These are phyloP conservation scores for Annulohypoxylon nitens DNA, from an alignment of 495 filamentous ascomycete genomes.

Conservation along the genomic window DNA sequence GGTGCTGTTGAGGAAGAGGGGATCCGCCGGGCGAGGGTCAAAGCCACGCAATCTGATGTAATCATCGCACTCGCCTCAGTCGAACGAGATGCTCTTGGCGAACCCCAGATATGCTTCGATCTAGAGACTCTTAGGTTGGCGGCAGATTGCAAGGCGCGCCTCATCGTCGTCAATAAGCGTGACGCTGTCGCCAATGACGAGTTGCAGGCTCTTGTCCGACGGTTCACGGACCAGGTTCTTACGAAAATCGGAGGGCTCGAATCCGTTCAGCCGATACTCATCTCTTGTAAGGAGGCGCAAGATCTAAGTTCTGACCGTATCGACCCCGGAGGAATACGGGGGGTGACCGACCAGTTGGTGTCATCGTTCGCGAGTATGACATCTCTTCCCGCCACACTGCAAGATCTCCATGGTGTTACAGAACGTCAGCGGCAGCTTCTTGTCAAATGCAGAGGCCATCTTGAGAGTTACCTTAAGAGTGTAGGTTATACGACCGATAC, in stretches of 20 bases:
- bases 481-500: slow-evolving; percentile 46
- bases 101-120: slow-evolving; percentile 61
- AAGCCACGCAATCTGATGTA: slow-evolving; percentile 86
- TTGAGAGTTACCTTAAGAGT: slow-evolving; percentile 75
- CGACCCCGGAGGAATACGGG: slow-evolving; percentile 76
- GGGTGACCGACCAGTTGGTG: slow-evolving; percentile 75
- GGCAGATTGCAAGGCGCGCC: slow-evolving; percentile 67
- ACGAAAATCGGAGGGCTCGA: slow-evolving; percentile 49
- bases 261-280: slow-evolving; percentile 37
- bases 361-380: slow-evolving; percentile 80
- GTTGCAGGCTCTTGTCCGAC: slow-evolving; percentile 46
- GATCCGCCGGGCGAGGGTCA: slow-evolving; percentile 84
- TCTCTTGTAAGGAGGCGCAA: slow-evolving; percentile 51
- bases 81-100: slow-evolving; percentile 60
- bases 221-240: slow-evolving; percentile 54
- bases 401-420: slow-evolving; percentile 90
- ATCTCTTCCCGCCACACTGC: slow-evolving; percentile 67
- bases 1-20: slow-evolving; percentile 89
- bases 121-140: slow-evolving; percentile 61
- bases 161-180: slow-evolving; percentile 87
- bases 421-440: slow-evolving; percentile 89
- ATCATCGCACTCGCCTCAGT: slow-evolving; percentile 84
- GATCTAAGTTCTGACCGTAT: slow-evolving; percentile 53
- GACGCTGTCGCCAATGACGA: slow-evolving; percentile 65
- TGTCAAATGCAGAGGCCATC: slow-evolving; percentile 73